Percentiles rank a stretch among this genome's conserved stretches.
Evolutionary conservation across 1,139 yeast species (phyloP).

Genomic region (Kodamaea arcana): DNA sequence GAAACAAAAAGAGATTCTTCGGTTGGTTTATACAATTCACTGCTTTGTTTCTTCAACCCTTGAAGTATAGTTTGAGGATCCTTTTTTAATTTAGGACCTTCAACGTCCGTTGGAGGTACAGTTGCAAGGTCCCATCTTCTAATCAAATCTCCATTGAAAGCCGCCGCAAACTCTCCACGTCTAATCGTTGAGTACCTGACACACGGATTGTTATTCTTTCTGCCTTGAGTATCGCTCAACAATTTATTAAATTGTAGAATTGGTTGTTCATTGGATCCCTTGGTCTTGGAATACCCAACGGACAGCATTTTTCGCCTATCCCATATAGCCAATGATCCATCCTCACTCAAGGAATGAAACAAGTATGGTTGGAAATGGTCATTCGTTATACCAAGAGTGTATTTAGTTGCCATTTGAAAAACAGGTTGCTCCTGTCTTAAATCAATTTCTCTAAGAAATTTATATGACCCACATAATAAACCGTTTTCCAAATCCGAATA

Average conservation of each 20-base stretch:
- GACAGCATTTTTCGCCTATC: conserved; percentile 65
- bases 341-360: conserved; percentile 76
- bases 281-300: conserved; percentile 13
- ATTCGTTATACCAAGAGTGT: conserved; percentile 63
- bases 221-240: conserved; percentile 58
- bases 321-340: conserved; percentile 83
- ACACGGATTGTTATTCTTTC: conserved; percentile 59
- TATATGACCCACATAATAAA: conserved; percentile 73
- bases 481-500: conserved; percentile 54
- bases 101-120: conserved; percentile 38
- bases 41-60: conserved; percentile 32
- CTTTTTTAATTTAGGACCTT: neutral
- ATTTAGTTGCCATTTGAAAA: conserved; percentile 72
- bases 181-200: conserved; percentile 68
- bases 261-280: conserved; percentile 46
- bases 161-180: conserved; percentile 71
- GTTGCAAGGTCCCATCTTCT: conserved; percentile 79
- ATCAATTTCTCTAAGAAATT: conserved; percentile 76
- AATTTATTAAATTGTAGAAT: conserved; percentile 63
- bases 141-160: conserved; percentile 73
- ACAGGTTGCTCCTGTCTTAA: conserved; percentile 63
- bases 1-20: conserved; percentile 69
- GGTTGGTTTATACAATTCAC: conserved; percentile 31
- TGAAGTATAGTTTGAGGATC: conserved; percentile 15
- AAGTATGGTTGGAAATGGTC: conserved; percentile 63